Evolutionary conservation across 805 yeast species (phyloP).

Genomic region (Diddensiella santjacobensis): DNA sequence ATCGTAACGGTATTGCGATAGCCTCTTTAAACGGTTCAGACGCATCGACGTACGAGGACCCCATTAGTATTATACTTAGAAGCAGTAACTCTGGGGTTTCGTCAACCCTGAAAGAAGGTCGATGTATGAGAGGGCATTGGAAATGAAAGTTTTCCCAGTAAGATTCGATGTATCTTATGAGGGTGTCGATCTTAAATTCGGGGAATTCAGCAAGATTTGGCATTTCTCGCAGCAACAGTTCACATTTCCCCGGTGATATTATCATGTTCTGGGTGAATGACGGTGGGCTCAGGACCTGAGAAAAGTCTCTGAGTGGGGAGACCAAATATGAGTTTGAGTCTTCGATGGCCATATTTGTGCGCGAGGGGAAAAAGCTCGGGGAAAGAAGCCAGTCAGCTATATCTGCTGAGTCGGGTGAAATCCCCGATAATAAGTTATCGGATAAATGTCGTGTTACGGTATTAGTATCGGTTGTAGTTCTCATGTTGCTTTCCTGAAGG

Average conservation of each 20-base stretch:
- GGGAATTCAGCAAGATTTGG: constrained; percentile 33
- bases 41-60: constrained; percentile 41
- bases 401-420: constrained; percentile 12
- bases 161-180: constrained; percentile 27
- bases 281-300: constrained; percentile 32
- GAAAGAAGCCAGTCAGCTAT: constrained; percentile 17
- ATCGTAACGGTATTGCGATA: constrained; percentile 59
- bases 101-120: constrained; percentile 51
- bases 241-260: constrained; percentile 30
- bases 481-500: background rate
- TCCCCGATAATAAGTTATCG: background rate
- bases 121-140: constrained; percentile 55
- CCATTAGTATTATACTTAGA: constrained; percentile 52
- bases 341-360: background rate
- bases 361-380: constrained; percentile 9
- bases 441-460: background rate
- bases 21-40: constrained; percentile 38
- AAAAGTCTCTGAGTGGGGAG: constrained; percentile 10
- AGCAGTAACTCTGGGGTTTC: constrained; percentile 47
- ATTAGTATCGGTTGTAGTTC: background rate
- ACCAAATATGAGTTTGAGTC: constrained; percentile 15
- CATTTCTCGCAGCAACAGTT: constrained; percentile 21
- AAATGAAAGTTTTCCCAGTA: constrained; percentile 61
- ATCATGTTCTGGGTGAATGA: constrained; percentile 33
- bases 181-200: constrained; percentile 10